These are phyloP conservation scores for Solanum neorickii DNA, from an alignment of 257 asterid genomes.

Conservation along the genomic window DNA sequence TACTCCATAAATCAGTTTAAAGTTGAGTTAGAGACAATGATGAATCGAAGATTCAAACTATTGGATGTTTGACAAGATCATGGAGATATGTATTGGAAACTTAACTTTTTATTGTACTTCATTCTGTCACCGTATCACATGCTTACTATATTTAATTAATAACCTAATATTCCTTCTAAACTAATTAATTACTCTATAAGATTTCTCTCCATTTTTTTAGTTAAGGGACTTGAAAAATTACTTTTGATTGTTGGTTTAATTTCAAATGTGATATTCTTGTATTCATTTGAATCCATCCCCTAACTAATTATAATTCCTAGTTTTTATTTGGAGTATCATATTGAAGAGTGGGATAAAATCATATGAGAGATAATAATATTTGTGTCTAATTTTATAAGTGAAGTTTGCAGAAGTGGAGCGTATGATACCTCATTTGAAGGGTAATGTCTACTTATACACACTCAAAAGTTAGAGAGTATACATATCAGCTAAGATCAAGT, in stretches of 20 bases:
- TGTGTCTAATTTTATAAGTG: not conserved
- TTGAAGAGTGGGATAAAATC: not conserved
- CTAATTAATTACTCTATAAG: not conserved
- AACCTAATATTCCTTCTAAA: not conserved
- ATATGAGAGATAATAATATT: not conserved
- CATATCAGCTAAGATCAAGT: too few species aligned
- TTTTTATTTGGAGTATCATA: not conserved
- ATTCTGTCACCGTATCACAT: slow-evolving; percentile 7
- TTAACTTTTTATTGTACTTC: not conserved
- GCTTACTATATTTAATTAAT: not conserved
- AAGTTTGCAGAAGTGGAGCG: not conserved
- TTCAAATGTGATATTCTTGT: not conserved
- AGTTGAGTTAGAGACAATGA: not conserved
- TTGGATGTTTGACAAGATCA: slow-evolving; percentile 4
- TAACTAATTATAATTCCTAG: not conserved
- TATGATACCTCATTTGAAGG: not conserved
- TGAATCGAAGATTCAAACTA: not conserved
- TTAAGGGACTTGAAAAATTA: not conserved
- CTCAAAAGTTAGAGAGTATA: not conserved
- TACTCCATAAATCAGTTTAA: not conserved
- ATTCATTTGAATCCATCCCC: not conserved
- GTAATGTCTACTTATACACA: rapidly evolving
- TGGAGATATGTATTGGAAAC: not conserved
- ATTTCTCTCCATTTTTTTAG: not conserved
- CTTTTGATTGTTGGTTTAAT: not conserved